These are phyloP conservation scores for Xylaria intraflava DNA, from an alignment of 495 filamentous ascomycete genomes.

Conservation along the genomic window DNA sequence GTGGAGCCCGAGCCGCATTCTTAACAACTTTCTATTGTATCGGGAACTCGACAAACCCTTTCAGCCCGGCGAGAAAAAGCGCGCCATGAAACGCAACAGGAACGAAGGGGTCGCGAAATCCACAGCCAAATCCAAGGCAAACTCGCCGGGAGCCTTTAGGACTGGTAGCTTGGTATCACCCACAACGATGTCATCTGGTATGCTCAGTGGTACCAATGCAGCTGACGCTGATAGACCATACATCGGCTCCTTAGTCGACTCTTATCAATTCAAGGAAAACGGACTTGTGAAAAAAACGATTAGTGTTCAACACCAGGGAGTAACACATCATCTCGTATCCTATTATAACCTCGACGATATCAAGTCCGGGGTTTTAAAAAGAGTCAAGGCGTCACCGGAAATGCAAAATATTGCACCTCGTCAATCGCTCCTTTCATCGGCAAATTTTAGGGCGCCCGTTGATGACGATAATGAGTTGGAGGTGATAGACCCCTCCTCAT, in stretches of 20 bases:
- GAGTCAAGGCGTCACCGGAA: constrained; percentile 38
- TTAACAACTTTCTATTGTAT: constrained; percentile 86
- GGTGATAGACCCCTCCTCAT: not conserved
- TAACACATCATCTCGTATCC: constrained; percentile 76
- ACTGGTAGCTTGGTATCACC: constrained; percentile 3
- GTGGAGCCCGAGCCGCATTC: constrained; percentile 86
- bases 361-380: constrained; percentile 51
- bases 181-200: constrained; percentile 22
- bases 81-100: constrained; percentile 65
- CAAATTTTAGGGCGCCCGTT: constrained; percentile 64
- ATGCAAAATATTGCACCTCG: constrained; percentile 44
- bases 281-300: constrained; percentile 92
- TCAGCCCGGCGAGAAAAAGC: constrained; percentile 82
- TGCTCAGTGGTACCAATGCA: constrained; percentile 28
- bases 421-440: constrained; percentile 52
- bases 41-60: constrained; percentile 78
- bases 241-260: constrained; percentile 77
- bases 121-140: constrained; percentile 14
- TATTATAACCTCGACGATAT: constrained; percentile 82
- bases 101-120: constrained; percentile 16
- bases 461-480: constrained; percentile 48
- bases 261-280: constrained; percentile 77
- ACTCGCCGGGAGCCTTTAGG: constrained; percentile 28
- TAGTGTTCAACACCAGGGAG: constrained; percentile 60
- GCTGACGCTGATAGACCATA: constrained; percentile 53